A percentile compares a stretch with the other conserved stretches of the same genome.
These are phyloP conservation scores for Hsuehochloa calcarea DNA, from an alignment of 176 grass and related monocot species.

Conservation along the genomic window DNA sequence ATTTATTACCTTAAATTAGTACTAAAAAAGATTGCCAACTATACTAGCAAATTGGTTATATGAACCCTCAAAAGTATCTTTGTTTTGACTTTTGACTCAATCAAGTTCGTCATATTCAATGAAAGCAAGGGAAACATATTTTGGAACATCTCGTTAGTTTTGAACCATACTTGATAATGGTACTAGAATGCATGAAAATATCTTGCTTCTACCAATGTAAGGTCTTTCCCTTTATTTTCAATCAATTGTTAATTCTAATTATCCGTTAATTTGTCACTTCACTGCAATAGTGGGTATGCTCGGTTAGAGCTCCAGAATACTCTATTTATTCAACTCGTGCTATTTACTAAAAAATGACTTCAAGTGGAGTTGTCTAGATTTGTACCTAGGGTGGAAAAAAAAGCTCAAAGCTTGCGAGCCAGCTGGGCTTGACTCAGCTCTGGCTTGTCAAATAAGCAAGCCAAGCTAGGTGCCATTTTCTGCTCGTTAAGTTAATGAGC, in stretches of 20 bases:
- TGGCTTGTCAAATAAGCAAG: too few species aligned
- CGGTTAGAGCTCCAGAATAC: conserved; percentile 16
- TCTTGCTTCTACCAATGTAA: conserved; percentile 1
- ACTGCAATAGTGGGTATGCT: not conserved
- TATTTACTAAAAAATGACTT: conserved; percentile 5
- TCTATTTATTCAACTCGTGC: not conserved
- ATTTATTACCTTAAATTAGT: conserved; percentile 16
- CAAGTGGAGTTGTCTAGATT: not conserved
- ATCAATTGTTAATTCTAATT: not conserved
- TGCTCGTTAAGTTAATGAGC: too few species aligned
- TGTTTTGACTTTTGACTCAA: conserved; percentile 2
- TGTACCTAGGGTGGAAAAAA: too few species aligned
- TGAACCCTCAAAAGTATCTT: not conserved
- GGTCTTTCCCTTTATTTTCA: not conserved
- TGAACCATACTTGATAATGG: not conserved
- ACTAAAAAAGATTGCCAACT: not conserved
- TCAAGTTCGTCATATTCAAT: not conserved
- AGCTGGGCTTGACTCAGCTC: too few species aligned
- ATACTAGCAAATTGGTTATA: conserved; percentile 11
- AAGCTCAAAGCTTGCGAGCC: too few species aligned
- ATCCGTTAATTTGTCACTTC: not conserved
- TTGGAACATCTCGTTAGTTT: conserved; percentile 9
- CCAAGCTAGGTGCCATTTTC: too few species aligned
- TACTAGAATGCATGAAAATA: conserved; percentile 18
- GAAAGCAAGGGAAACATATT: not conserved